A percentile compares a stretch with the other conserved stretches of the same genome.
Conservation (phyloP, 2,329 filamentous ascomycete species). For the Diaporthe citrichinensis region DNA sequence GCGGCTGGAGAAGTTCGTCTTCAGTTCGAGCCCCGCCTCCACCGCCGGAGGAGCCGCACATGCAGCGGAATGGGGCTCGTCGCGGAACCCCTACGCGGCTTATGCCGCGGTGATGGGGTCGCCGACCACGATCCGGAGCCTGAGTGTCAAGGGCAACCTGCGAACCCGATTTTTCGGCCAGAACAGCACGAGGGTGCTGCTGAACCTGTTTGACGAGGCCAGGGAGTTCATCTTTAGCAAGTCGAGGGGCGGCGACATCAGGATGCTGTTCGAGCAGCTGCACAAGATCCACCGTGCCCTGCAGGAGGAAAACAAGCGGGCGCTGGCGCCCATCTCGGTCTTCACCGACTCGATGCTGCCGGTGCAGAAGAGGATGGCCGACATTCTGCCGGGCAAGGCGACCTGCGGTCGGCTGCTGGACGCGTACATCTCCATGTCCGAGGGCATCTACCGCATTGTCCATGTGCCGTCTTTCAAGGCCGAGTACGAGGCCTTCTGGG, state of each 20-base stretch:
- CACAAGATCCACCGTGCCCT: constrained; percentile 63
- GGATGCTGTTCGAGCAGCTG: constrained; percentile 60
- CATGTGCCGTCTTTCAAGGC: constrained; percentile 66
- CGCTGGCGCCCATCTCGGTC: constrained; percentile 66
- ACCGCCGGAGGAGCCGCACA: constrained; percentile 36
- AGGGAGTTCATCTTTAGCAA: constrained; percentile 63
- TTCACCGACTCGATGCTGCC: constrained; percentile 73
- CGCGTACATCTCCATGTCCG: constrained; percentile 64
- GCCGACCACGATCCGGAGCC: constrained; percentile 62
- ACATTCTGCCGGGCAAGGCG: constrained; percentile 65
- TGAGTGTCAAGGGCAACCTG: constrained; percentile 64
- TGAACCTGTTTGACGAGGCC: constrained; percentile 70
- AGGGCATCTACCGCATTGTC: constrained; percentile 67
- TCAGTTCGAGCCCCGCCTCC: constrained; percentile 42
- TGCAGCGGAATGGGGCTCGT: constrained; percentile 34
- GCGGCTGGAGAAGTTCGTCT: constrained; percentile 65
- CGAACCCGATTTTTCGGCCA: constrained; percentile 68
- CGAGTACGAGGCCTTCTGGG: constrained; percentile 68
- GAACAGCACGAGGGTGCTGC: constrained; percentile 65
- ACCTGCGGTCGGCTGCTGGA: constrained; percentile 67
- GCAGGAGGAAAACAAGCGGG: constrained; percentile 62
- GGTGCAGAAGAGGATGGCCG: constrained; percentile 69
- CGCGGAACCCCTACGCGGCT: constrained; percentile 35
- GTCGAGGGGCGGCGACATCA: constrained; percentile 56
- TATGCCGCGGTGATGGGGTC: constrained; percentile 46